Base-by-base conservation (phyloP, 352 stramenopile genomes). In the Phytophthora hibernalis region DNA sequence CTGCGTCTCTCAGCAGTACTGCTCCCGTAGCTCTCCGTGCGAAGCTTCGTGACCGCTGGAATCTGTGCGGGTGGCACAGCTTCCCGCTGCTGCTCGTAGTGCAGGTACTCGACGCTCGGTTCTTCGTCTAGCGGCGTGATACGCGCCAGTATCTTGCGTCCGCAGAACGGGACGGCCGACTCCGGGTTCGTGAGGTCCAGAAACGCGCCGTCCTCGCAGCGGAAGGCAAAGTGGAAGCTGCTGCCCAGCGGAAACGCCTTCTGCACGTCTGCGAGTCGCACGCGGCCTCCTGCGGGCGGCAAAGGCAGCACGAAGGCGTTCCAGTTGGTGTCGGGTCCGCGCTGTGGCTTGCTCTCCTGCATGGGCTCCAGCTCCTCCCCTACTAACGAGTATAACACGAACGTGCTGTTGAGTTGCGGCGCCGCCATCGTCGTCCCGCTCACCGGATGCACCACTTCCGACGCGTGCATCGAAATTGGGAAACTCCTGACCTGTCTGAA, bases 191-290 rank as follows among this genome's bases (percentile, higher is more conserved):
- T 90, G 28, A 94, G 74, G 53, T 93, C 83, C 16, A 93, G 56
- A 57, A 78, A 94, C 22, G 85, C 71, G 24, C 84, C 85, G 11
- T 82, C 70, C 11, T 91, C 73, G 61, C 90, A 89, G 33, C 79
- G 81, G 64, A 96, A 96, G 20, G 83, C 73, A 45, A 94, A 96
- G 60, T 93, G 85, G 59, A 82, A 93, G 37, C 66, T 72, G 21
- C 54, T 74, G 33, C 83, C 87, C 3, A 96, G 70, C 12, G 87
- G 87, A 65, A 93, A 96, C 16, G 84, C 83, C 40, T 65, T 70
- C 70, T 89, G 80, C 22, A 96, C 65, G 55, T 94, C 78, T 4
- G 60, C 59, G 5, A 96, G 79, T 0, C 65, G 70, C 24, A 93
- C 74, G 16, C 51, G 56, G 26, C 45, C 55, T 15, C 52, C 63